Evolutionary conservation across 208 protist species (phyloP), one percentile per base, ranked within the genome.

Genomic region (Vickermania spadyakhi): DNA sequence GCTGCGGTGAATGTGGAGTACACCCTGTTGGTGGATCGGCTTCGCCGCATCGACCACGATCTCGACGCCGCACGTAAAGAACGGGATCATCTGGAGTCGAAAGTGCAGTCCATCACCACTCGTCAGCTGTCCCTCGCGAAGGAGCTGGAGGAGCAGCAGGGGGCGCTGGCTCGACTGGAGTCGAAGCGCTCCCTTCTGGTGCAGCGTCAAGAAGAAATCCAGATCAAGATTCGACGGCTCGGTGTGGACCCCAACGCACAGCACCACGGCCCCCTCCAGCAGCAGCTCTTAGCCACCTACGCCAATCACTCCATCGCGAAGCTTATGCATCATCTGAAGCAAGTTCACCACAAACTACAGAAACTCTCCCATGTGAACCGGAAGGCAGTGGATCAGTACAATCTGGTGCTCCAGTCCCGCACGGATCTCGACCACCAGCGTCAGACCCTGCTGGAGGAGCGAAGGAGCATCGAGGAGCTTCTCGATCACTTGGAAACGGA

Each of bases 331-430:
- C 64, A 82, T 56, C 65, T 97, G 14, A 85, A 88, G 54, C 36
- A 66, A 25, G 79, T 73, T 7, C 94, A 94, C 60, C 79, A 90
- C 63, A 60, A 88, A 28, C 52, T 99, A 4, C 89, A 95, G 56
- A 85, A 84, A 56, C 96, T 93, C 71, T 75, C 78, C 31, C 94
- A 99, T 62, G 96, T 99, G 4, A 99, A 99, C 77, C 97, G 98
- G 64, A 99, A 99, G 70, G 98, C 98, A 2, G 31, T 98, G 7
- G 98, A 99, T 54, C 98, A 99, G 76, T 98, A 98, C 65, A 74
- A 78, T 3, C 70, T 68, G 29, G 93, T 99, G 27, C 68, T 77
- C 28, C 86, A 98, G 42, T 72, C 96, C 26, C 74, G 75, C 45
- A 88, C 94, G 2, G 81, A 93, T 22, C 65, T 99, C 0, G 45